Evolutionary conservation across 768 basidiomycete genomes (phyloP).

Genomic region (Mycena epipterygia): DNA sequence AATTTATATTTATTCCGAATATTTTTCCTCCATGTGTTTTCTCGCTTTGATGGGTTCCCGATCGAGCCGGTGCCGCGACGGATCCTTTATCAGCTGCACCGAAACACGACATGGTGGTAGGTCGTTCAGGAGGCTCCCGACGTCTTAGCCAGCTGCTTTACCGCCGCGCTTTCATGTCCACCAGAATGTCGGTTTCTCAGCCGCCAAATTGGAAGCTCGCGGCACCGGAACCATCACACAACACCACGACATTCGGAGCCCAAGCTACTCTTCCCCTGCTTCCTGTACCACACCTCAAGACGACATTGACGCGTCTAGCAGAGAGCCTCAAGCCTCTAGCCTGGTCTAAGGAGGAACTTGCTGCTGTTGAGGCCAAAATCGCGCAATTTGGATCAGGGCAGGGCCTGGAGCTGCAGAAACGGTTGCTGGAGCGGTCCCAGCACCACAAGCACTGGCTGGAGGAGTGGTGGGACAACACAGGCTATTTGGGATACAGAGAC

Average conservation of each 20-base stretch:
- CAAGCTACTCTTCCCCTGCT: conserved; percentile 77
- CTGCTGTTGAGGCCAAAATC: conserved; percentile 70
- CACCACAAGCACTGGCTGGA: conserved; percentile 87
- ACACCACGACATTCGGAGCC: conserved; percentile 72
- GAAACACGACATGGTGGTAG: background rate
- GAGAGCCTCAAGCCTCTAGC: conserved; percentile 69
- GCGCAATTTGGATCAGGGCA: conserved; percentile 68
- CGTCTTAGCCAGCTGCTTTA: conserved; percentile 8
- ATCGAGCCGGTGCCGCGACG: too few species aligned
- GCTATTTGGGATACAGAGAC: conserved; percentile 89
- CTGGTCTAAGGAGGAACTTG: conserved; percentile 70
- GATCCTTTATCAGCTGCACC: too few species aligned
- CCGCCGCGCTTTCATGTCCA: conserved; percentile 29
- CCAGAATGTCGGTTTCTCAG: conserved; percentile 40
- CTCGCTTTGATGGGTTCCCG: too few species aligned
- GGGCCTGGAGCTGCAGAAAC: conserved; percentile 71
- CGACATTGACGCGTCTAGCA: conserved; percentile 60
- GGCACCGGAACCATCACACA: conserved; percentile 70
- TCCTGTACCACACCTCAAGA: conserved; percentile 83
- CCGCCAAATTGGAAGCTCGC: conserved; percentile 79
- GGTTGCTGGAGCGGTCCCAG: conserved; percentile 68
- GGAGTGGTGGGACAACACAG: conserved; percentile 94
- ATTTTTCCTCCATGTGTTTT: too few species aligned
- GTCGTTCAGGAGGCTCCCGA: background rate
- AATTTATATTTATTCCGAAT: too few species aligned